phyloP scores from a whole-genome alignment of 768 basidiomycete species.

The Stropharia rugosoannulata region DNA sequence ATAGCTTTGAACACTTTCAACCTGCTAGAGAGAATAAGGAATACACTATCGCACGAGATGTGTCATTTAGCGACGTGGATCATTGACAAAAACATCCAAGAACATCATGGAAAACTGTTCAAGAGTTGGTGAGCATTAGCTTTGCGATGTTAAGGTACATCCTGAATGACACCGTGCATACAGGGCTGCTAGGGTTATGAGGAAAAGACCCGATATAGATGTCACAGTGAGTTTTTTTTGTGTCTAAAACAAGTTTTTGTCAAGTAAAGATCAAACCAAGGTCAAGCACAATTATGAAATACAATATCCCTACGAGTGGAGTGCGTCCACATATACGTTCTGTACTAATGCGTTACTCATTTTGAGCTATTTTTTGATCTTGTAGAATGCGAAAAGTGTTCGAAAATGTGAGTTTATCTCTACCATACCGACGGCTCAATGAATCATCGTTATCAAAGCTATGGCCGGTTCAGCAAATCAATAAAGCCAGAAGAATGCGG shows the following conservation, averaged over 20 bases:
- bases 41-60: constrained; percentile 90
- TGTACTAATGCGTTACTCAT: not conserved
- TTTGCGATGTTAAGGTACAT: not conserved
- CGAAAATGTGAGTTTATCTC: constrained; percentile 49
- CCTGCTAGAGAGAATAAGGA: constrained; percentile 67
- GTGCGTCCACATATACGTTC: constrained; percentile 39
- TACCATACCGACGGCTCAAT: not conserved
- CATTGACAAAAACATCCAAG: constrained; percentile 66
- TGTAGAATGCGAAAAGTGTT: constrained; percentile 63
- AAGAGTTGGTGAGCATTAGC: constrained; percentile 57
- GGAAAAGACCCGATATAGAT: constrained; percentile 63
- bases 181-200: constrained; percentile 75
- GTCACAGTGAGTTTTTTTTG: constrained; percentile 54
- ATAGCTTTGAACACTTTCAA: not conserved
- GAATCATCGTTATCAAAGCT: constrained; percentile 37
- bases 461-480: constrained; percentile 74
- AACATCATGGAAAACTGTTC: constrained; percentile 72
- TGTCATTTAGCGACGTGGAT: constrained; percentile 89
- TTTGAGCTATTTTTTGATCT: constrained; percentile 6
- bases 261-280: constrained; percentile 30
- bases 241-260: not conserved
- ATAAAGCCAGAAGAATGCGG: constrained; percentile 65
- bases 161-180: not conserved
- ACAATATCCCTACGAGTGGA: constrained; percentile 69
- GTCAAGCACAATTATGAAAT: constrained; percentile 77